phyloP scores from a whole-genome alignment of 495 filamentous ascomycete species.

The Staphylotrichum longicolle region DNA sequence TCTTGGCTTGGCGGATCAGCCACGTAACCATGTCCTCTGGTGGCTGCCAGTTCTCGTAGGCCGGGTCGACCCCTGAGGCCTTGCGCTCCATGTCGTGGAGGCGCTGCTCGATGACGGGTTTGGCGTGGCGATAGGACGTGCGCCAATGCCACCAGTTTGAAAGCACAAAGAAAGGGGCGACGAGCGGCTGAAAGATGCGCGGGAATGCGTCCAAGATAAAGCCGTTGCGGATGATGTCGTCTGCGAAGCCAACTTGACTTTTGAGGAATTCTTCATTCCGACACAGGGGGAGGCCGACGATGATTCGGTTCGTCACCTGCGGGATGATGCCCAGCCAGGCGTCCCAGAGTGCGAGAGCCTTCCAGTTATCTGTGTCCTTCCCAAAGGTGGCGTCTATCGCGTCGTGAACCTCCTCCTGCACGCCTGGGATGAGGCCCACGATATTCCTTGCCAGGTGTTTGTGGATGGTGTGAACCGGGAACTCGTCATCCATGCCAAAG shows the following conservation, averaged over 20 bases:
- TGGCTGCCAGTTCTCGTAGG: conserved; percentile 26
- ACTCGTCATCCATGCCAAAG: conserved; percentile 32
- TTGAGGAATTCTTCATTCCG: conserved; percentile 32
- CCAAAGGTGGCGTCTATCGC: conserved; percentile 35
- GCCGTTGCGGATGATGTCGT: conserved; percentile 35
- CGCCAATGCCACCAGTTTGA: conserved; percentile 36
- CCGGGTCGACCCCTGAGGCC: conserved; percentile 25
- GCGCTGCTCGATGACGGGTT: conserved; percentile 34
- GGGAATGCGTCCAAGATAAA: conserved; percentile 39
- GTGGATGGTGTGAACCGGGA: conserved; percentile 36
- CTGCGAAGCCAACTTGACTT: conserved; percentile 34
- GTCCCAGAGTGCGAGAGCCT: conserved; percentile 36
- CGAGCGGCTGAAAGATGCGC: conserved; percentile 34
- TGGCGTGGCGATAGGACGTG: conserved; percentile 23
- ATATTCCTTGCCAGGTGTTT: conserved; percentile 38
- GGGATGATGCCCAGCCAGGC: conserved; percentile 35
- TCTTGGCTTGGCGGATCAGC: conserved; percentile 36
- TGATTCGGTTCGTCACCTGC: conserved; percentile 33
- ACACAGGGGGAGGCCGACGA: conserved; percentile 32
- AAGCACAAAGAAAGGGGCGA: conserved; percentile 29
- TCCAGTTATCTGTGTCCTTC: conserved; percentile 35
- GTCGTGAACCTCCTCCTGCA: conserved; percentile 35
- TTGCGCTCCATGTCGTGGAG: conserved; percentile 29
- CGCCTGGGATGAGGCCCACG: conserved; percentile 31
- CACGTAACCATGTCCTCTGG: conserved; percentile 41